Evolutionary conservation across 1,139 yeast genomes (phyloP), one percentile per base, ranked within the genome.

Genomic region (Hyphopichia buzzinii): DNA sequence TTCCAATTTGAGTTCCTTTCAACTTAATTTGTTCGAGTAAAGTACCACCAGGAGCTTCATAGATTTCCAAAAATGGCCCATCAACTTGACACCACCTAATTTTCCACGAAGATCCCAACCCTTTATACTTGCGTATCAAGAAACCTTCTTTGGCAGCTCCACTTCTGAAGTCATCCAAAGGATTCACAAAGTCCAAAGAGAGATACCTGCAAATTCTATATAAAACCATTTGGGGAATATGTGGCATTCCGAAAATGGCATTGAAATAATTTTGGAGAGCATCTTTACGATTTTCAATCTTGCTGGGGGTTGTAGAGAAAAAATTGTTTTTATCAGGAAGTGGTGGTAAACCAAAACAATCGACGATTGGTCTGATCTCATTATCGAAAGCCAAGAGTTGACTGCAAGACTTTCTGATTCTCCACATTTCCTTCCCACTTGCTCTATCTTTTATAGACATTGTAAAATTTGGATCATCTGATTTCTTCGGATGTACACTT

Each of bases 71-170:
- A 26, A 55, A 59, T 1, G 82, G 78, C 0, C 86, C 86, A 43
- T 82, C 86, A 12, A 85, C 73, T 30, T 79, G 80, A 56, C 87
- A 85, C 72, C 84, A 85, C 34, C 88, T 63, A 4, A 81, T 70
- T 50, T 80, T 83, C 96, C 96, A 88, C 29, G 73, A 74, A 8
- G 72, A 38, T 61, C 84, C 67, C 66, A 74, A 46, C 62, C 85
- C 66, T 55, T 59, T 56, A 62, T 74, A 48, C 34, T 85, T 74
- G 42, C 86, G 74, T 6, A 86, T 64, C 39, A 87, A 61, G 48
- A 72, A 80, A 0, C 95, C 95, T 55, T 83, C 88, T 53, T 81
- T 84, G 21, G 66, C 53, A 2, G 79, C 74, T 0, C 81, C 81
- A 43, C 77, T 67, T 42, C 59, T 78, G 43, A 70, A 74, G 40